phyloP scores from a whole-genome alignment of 345 rosid species.

The Firmiana major region DNA sequence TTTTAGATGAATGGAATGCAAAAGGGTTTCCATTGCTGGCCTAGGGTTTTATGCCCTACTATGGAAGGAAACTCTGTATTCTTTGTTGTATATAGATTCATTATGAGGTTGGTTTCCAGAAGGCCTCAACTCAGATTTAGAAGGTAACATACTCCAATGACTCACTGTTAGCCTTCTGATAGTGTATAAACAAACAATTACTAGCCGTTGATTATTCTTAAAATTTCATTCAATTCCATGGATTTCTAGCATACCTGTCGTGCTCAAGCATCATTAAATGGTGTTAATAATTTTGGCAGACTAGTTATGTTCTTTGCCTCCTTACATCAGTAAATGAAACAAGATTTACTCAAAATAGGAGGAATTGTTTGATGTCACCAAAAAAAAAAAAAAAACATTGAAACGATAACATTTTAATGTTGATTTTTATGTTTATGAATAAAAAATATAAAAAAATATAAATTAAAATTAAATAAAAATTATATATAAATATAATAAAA shows the following conservation, averaged over 20 bases:
- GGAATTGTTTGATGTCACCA: too few relatives aligned
- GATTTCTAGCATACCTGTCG: not conserved
- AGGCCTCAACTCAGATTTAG: conserved; percentile 19
- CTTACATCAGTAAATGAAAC: not conserved
- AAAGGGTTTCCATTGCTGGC: conserved; percentile 31
- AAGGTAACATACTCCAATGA: conserved; percentile 11
- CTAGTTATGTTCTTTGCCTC: not conserved
- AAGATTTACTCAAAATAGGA: too few relatives aligned
- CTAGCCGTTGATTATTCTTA: conserved; percentile 16
- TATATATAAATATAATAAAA: too few relatives aligned
- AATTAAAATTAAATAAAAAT: too few relatives aligned
- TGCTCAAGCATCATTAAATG: not conserved
- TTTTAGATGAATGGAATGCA: conserved; percentile 25
- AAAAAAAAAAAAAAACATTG: too few relatives aligned
- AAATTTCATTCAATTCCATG: conserved; percentile 12
- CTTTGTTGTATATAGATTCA: conserved; percentile 49
- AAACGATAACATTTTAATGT: too few relatives aligned
- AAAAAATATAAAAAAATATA: too few relatives aligned
- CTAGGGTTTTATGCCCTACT: not conserved
- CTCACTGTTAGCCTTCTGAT: conserved; percentile 21
- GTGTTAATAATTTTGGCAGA: not conserved
- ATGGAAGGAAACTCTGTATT: conserved; percentile 35
- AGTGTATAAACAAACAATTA: conserved; percentile 24
- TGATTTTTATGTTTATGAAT: too few relatives aligned
- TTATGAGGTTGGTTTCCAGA: conserved; percentile 22